A percentile compares a stretch with the other conserved stretches of the same genome.
Conservation (phyloP, 768 basidiomycete genomes). For the Austroboletus eburneus region DNA sequence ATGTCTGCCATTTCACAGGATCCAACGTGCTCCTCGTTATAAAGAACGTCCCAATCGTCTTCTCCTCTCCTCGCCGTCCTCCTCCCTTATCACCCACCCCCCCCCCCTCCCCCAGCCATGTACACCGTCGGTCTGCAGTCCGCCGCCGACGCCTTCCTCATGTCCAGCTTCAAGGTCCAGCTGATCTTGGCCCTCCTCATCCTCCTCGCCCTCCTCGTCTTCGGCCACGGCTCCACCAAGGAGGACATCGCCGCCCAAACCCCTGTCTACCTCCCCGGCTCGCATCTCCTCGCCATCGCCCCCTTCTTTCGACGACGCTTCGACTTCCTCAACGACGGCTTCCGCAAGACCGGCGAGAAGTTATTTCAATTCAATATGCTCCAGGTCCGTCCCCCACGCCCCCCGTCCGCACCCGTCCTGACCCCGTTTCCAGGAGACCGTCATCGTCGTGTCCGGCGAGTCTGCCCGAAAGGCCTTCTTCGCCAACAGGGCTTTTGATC, state of each 20-base stretch:
- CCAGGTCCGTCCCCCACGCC: conserved; percentile 43
- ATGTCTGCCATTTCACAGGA: conserved; percentile 27
- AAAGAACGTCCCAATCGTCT: conserved; percentile 22
- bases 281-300: conserved; percentile 51
- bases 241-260: conserved; percentile 40
- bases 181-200: conserved; percentile 32
- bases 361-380: conserved; percentile 69
- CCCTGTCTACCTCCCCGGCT: conserved; percentile 56
- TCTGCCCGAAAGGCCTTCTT: conserved; percentile 66
- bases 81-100: conserved; percentile 22
- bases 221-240: conserved; percentile 36
- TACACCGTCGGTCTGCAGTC: conserved; percentile 40
- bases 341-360: conserved; percentile 60
- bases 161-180: conserved; percentile 32
- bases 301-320: conserved; percentile 69
- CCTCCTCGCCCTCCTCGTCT: conserved; percentile 38
- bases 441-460: conserved; percentile 75
- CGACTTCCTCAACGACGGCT: conserved; percentile 72
- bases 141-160: conserved; percentile 34
- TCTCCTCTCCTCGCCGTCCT: conserved; percentile 18
- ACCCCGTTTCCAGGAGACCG: conserved; percentile 50
- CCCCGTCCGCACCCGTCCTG: no score
- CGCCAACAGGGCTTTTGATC: conserved; percentile 63
- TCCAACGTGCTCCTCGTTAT: conserved; percentile 22
- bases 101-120: conserved; percentile 31